These are phyloP conservation scores for Lathyrus tuberosus DNA, from an alignment of 306 rosid species.

Conservation along the genomic window DNA sequence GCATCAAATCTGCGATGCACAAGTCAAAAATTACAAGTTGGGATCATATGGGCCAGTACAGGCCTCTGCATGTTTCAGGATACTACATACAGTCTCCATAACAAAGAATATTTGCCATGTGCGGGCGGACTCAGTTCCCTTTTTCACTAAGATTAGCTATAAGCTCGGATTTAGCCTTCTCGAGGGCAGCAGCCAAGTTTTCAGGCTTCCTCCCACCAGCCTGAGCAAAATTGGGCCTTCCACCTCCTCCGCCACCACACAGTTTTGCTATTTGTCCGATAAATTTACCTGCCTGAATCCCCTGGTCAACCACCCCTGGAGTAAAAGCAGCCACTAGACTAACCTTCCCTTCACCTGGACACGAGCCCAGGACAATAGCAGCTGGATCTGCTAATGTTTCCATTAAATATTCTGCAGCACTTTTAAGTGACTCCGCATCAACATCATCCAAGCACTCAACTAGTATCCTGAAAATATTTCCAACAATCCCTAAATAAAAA, in stretches of 20 bases:
- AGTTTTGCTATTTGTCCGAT: slow-evolving; percentile 86
- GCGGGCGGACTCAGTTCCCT: no score
- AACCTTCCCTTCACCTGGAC: slow-evolving; percentile 88
- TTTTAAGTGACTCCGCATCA: slow-evolving; percentile 85
- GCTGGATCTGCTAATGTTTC: slow-evolving; percentile 80
- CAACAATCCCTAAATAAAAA: slow-evolving; percentile 20
- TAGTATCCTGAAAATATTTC: slow-evolving; percentile 59
- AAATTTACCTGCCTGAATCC: slow-evolving; percentile 91
- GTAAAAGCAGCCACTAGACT: slow-evolving; percentile 95
- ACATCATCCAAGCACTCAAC: slow-evolving; percentile 84
- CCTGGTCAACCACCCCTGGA: slow-evolving; percentile 69
- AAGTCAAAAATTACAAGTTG: no score
- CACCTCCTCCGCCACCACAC: slow-evolving; percentile 98
- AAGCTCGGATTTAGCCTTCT: slow-evolving; percentile 73
- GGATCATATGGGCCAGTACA: no score
- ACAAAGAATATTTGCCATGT: no score
- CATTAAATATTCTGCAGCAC: slow-evolving; percentile 80
- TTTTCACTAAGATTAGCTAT: slow-evolving; percentile 48
- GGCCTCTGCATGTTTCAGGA: no score
- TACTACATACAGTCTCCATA: no score
- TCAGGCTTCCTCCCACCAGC: slow-evolving; percentile 96
- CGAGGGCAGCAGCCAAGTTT: slow-evolving; percentile 73
- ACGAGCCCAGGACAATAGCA: slow-evolving; percentile 84
- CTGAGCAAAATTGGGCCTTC: slow-evolving; percentile 94
- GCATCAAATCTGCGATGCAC: no score